phyloP scores from a whole-genome alignment of 805 yeast genomes.

The Clavispora santaluciae region DNA sequence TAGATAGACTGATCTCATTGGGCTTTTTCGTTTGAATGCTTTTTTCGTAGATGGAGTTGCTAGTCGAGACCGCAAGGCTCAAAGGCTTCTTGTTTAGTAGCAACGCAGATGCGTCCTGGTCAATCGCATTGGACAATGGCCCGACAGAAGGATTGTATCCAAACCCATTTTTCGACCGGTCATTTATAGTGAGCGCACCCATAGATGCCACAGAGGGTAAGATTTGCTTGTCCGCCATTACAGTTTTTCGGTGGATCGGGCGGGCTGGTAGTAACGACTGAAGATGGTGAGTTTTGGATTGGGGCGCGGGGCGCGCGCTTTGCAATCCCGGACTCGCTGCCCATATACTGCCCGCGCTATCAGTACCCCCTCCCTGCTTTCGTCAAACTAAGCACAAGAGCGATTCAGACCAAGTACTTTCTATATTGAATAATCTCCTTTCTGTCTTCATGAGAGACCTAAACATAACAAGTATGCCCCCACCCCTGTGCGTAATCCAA shows the following conservation, averaged over 20 bases:
- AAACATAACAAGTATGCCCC: not conserved
- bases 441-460: not conserved
- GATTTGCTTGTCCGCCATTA: slow-evolving; percentile 15
- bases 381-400: too few species aligned
- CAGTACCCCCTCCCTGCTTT: too few species aligned
- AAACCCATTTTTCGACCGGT: slow-evolving; percentile 23
- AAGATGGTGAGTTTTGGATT: too few species aligned
- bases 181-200: slow-evolving; percentile 16
- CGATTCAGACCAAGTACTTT: too few species aligned
- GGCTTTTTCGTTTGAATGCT: slow-evolving; percentile 57
- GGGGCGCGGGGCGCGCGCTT: not conserved
- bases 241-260: too few species aligned
- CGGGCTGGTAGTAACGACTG: too few species aligned
- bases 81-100: slow-evolving; percentile 29
- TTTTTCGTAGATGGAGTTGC: slow-evolving; percentile 58
- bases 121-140: slow-evolving; percentile 35
- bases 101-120: slow-evolving; percentile 32
- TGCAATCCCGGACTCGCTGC: too few species aligned
- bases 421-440: too few species aligned
- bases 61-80: slow-evolving; percentile 29
- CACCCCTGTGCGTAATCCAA: not conserved
- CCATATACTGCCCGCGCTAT: too few species aligned
- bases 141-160: slow-evolving; percentile 44
- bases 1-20: slow-evolving; percentile 61
- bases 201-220: slow-evolving; percentile 15